Percentiles rank a stretch among this genome's conserved stretches.
Evolutionary conservation across 352 stramenopile species (phyloP).

Genomic region (Halophytophthora batemanensis): DNA sequence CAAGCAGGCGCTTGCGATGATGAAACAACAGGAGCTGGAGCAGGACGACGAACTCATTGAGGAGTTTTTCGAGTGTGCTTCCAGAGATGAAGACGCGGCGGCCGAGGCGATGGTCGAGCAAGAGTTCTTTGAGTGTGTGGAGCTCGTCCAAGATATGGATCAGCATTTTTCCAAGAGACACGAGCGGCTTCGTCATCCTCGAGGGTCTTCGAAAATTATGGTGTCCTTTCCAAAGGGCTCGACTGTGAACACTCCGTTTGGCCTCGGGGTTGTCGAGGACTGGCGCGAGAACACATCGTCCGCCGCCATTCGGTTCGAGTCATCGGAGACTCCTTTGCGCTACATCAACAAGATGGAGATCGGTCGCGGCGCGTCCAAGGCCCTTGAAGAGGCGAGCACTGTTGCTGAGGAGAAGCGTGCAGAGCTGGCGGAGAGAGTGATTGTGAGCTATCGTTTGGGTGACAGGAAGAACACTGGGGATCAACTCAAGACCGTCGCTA

Average conservation of each 20-base stretch:
- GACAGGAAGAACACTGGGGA: slow-evolving; percentile 25
- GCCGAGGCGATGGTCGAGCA: slow-evolving; percentile 71
- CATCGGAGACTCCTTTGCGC: slow-evolving; percentile 20
- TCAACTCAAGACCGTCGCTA: slow-evolving; percentile 47
- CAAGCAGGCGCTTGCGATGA: slow-evolving; percentile 25
- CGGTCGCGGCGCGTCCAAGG: slow-evolving; percentile 42
- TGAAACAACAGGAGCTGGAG: slow-evolving; percentile 20
- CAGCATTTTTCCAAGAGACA: slow-evolving; percentile 34
- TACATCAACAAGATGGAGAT: slow-evolving; percentile 69
- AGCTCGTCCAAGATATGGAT: slow-evolving; percentile 51
- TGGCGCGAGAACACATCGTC: slow-evolving; percentile 37
- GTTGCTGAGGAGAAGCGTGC: slow-evolving; percentile 42
- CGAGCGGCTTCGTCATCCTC: slow-evolving; percentile 14
- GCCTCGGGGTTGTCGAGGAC: slow-evolving; percentile 47
- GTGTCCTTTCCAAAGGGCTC: slow-evolving; percentile 48
- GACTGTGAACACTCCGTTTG: slow-evolving; percentile 61
- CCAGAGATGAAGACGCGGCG: slow-evolving; percentile 44
- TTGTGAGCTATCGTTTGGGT: slow-evolving; percentile 49
- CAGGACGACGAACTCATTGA: slow-evolving; percentile 58
- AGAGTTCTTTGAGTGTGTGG: slow-evolving; percentile 82
- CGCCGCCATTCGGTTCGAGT: slow-evolving; percentile 45
- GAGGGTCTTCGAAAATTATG: slow-evolving; percentile 5
- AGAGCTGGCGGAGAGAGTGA: slow-evolving; percentile 50
- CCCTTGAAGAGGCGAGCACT: slow-evolving; percentile 20
- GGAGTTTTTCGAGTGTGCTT: slow-evolving; percentile 72